Conservation (phyloP, 768 basidiomycete genomes). For the Russula foetens region DNA sequence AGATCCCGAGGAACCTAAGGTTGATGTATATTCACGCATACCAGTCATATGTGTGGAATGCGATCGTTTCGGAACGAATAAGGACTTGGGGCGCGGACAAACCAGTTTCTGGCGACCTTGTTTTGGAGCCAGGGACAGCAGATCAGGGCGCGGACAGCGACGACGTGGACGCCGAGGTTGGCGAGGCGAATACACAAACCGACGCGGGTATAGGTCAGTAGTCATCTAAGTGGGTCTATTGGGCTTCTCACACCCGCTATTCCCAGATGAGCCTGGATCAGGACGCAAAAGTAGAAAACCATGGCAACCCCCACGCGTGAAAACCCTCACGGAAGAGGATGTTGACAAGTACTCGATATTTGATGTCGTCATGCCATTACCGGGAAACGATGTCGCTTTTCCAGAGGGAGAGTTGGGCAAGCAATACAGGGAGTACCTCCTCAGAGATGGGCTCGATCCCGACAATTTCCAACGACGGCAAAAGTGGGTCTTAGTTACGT, state of each 20-base stretch:
- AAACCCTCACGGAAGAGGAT: slow-evolving; percentile 70
- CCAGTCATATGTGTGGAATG: slow-evolving; percentile 98
- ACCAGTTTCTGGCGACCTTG: slow-evolving; percentile 85
- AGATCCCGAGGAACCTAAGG: slow-evolving; percentile 94
- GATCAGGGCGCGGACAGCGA: slow-evolving; percentile 24
- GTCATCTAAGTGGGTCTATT: neutral
- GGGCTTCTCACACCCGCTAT: neutral
- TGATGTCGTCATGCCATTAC: slow-evolving; percentile 96
- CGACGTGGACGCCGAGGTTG: slow-evolving; percentile 26
- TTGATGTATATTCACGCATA: slow-evolving; percentile 99
- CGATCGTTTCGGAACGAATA: slow-evolving; percentile 91
- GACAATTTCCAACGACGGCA: slow-evolving; percentile 86
- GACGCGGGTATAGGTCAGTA: slow-evolving; percentile 6
- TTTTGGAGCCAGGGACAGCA: slow-evolving; percentile 46
- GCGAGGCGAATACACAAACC: slow-evolving; percentile 28
- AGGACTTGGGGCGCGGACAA: slow-evolving; percentile 62
- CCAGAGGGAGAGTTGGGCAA: slow-evolving; percentile 86
- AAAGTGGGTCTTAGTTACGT: slow-evolving; percentile 43
- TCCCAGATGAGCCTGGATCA: slow-evolving; percentile 10
- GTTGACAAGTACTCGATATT: slow-evolving; percentile 78
- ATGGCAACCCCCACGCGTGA: slow-evolving; percentile 65
- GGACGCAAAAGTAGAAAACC: slow-evolving; percentile 34
- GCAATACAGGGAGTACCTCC: slow-evolving; percentile 73
- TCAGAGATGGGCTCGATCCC: slow-evolving; percentile 82
- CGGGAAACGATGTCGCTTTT: slow-evolving; percentile 90